Evolutionary conservation across 139 green algal genomes (phyloP).

Genomic region (Auxenochlorella pyrenoidosa): DNA sequence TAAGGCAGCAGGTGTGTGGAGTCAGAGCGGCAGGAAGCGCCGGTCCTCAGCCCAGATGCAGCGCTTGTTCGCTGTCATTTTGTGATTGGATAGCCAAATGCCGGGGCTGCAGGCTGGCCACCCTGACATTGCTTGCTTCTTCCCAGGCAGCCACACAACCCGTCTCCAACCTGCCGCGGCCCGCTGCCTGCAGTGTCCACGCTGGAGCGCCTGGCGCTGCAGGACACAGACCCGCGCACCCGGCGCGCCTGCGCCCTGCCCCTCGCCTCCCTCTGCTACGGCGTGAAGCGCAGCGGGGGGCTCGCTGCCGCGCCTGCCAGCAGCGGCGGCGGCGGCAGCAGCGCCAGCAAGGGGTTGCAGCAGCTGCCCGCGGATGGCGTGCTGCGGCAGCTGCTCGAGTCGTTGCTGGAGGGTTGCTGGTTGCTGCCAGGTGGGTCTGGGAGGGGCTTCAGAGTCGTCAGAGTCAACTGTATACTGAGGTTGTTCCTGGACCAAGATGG

Average conservation of each 20-base stretch:
- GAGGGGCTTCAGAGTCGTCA: no score
- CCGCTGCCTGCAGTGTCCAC: neutral
- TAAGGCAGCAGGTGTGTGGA: neutral
- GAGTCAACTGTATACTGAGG: no score
- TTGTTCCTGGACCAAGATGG: no score
- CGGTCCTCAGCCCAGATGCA: no score
- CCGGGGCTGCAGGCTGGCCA: neutral
- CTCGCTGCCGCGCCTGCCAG: neutral
- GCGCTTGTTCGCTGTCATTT: no score
- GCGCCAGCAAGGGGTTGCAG: neutral
- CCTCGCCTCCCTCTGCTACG: conserved; percentile 19
- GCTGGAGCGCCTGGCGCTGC: conserved; percentile 6
- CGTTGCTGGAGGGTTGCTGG: conserved; percentile 22
- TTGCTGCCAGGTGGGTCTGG: neutral
- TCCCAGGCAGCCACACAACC: neutral
- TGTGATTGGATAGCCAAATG: neutral
- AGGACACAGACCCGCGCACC: neutral
- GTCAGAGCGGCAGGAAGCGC: no score
- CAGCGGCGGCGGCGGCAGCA: neutral
- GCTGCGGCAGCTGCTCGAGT: conserved; percentile 33
- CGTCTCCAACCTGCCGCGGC: neutral
- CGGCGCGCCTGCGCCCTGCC: neutral
- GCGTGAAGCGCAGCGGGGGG: neutral
- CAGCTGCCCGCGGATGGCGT: conserved; percentile 25
- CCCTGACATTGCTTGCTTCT: neutral